A percentile compares a stretch with the other conserved stretches of the same genome.
Evolutionary conservation across 192 early-diverging fungal species (phyloP).

Genomic region (Phlyctochytrium arcticum): DNA sequence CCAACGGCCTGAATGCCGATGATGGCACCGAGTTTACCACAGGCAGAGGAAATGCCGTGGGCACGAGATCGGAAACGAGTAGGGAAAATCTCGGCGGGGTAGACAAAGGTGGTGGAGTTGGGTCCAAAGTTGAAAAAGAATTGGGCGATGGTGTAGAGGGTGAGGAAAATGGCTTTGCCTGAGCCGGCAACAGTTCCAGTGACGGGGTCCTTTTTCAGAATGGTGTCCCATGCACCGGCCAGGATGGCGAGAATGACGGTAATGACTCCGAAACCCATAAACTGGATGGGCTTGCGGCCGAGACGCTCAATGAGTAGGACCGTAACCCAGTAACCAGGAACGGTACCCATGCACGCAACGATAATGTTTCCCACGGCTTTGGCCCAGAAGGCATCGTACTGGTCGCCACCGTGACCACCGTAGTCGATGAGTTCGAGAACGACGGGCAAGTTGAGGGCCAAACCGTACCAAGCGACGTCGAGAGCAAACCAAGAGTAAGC

Average conservation of each 20-base stretch:
- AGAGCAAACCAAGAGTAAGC: constrained; percentile 47
- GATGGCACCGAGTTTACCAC: constrained; percentile 74
- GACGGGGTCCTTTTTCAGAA: neutral
- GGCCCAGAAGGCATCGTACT: constrained; percentile 23
- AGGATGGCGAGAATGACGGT: constrained; percentile 67
- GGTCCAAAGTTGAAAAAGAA: constrained; percentile 94
- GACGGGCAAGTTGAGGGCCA: constrained; percentile 24
- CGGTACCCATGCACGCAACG: constrained; percentile 58
- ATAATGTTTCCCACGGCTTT: constrained; percentile 84
- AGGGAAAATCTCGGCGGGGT: constrained; percentile 72
- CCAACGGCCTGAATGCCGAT: constrained; percentile 48
- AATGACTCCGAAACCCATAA: constrained; percentile 79
- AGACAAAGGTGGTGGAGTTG: constrained; percentile 82
- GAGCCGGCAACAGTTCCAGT: neutral
- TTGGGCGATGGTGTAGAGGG: constrained; percentile 42
- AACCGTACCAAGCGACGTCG: constrained; percentile 50
- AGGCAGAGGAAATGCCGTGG: constrained; percentile 77
- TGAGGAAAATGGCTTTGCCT: constrained; percentile 36
- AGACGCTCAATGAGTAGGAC: constrained; percentile 83
- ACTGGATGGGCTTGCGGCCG: constrained; percentile 92
- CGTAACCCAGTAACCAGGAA: constrained; percentile 96
- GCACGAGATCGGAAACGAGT: constrained; percentile 69
- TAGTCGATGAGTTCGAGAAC: constrained; percentile 23
- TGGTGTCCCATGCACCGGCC: constrained; percentile 23
- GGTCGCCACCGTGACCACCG: constrained; percentile 10